These are phyloP conservation scores for Aureobasidium leucospermi DNA, from an alignment of 2,329 filamentous ascomycete genomes.

Conservation along the genomic window DNA sequence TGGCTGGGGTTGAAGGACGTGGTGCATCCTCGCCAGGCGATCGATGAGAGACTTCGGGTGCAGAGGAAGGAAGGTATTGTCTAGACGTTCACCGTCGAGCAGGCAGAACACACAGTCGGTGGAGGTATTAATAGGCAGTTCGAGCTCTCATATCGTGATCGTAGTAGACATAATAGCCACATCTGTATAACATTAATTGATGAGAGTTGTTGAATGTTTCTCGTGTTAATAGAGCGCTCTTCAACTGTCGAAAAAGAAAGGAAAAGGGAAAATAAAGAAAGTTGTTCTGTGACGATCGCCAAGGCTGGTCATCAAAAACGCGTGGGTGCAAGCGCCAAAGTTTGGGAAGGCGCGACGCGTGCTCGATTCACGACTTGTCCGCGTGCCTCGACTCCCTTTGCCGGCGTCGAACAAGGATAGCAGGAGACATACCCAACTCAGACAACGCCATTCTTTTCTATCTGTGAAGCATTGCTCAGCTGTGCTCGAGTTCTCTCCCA, in stretches of 20 bases:
- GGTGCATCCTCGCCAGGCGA: slow-evolving; percentile 18
- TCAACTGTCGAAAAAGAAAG: background rate
- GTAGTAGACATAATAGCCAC: too few relatives aligned
- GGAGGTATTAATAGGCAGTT: background rate
- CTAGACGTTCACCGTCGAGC: slow-evolving; percentile 5
- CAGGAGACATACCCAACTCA: background rate
- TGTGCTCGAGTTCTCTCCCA: background rate
- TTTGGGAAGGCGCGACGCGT: slow-evolving; percentile 10
- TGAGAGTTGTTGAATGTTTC: too few relatives aligned
- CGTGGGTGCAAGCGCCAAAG: background rate
- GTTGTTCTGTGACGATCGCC: background rate
- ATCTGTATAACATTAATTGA: too few relatives aligned
- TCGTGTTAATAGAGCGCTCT: too few relatives aligned
- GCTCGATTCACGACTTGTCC: background rate
- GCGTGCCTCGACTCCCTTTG: slow-evolving; percentile 7
- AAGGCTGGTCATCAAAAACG: slow-evolving; percentile 7
- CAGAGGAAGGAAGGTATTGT: slow-evolving; percentile 25
- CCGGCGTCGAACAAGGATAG: background rate
- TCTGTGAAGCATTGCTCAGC: background rate
- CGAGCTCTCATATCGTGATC: too few relatives aligned
- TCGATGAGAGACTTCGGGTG: slow-evolving; percentile 17
- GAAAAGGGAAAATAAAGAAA: background rate
- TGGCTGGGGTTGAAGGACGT: slow-evolving; percentile 30
- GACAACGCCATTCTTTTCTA: background rate
- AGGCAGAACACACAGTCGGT: background rate